These are phyloP conservation scores for Cerioporus squamosus DNA, from an alignment of 1,284 basidiomycete species.

Conservation along the genomic window DNA sequence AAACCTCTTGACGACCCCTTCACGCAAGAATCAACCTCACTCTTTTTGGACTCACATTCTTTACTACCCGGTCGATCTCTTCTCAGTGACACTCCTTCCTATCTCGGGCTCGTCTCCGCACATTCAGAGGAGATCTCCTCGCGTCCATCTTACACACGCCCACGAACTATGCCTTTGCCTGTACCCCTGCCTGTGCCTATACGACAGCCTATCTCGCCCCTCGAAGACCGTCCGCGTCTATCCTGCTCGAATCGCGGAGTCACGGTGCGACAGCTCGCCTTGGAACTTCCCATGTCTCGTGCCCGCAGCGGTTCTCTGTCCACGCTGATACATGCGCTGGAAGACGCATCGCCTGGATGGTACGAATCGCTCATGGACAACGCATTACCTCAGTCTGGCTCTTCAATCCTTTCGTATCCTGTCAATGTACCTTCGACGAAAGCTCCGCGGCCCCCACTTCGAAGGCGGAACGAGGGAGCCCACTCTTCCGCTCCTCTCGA, in stretches of 20 bases:
- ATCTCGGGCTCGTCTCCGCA: conserved; percentile 2
- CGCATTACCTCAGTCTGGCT: conserved; percentile 2
- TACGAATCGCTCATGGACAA: conserved; percentile 24
- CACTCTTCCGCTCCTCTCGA: neutral
- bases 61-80: conserved; percentile 12
- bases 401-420: neutral
- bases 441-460: neutral
- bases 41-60: conserved; percentile 18
- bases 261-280: conserved; percentile 17
- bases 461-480: neutral
- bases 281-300: conserved; percentile 15
- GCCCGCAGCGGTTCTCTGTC: conserved; percentile 19
- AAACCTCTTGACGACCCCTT: conserved; percentile 4
- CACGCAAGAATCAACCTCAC: conserved; percentile 8
- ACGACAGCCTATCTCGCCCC: neutral
- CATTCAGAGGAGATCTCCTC: neutral
- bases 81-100: conserved; percentile 14
- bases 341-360: conserved; percentile 24
- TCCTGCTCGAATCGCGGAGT: conserved; percentile 11
- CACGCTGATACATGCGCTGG: conserved; percentile 16
- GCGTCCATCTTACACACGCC: neutral
- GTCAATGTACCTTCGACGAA: no score
- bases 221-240: neutral
- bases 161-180: neutral
- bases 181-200: neutral